phyloP scores from a whole-genome alignment of 352 stramenopile genomes.

The Phytophthora sp. region DNA sequence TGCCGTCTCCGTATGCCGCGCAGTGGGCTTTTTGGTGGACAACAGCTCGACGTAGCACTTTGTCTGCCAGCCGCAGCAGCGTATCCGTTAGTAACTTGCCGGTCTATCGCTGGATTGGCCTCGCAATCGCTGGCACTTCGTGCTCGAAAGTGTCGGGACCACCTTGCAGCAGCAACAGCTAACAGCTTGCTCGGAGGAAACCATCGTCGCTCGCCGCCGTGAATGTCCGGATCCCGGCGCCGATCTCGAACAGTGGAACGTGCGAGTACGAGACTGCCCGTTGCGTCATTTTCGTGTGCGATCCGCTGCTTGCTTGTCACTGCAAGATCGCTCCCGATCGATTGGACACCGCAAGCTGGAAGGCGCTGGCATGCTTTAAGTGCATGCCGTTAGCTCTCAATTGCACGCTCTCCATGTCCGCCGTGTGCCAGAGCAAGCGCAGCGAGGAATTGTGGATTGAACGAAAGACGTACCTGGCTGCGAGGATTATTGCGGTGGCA shows the following conservation, averaged over 20 bases:
- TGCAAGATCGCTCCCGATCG: too few relatives aligned
- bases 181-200: slow-evolving; percentile 30
- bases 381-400: not conserved
- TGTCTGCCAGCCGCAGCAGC: slow-evolving; percentile 18
- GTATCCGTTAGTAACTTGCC: slow-evolving; percentile 34
- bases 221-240: slow-evolving; percentile 8
- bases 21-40: slow-evolving; percentile 15
- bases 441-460: not conserved
- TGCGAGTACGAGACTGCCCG: not conserved
- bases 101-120: not conserved
- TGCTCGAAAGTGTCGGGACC: slow-evolving; percentile 4
- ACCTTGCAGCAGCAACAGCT: not conserved
- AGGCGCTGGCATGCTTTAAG: slow-evolving; percentile 2
- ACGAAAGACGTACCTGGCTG: too few relatives aligned
- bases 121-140: not conserved
- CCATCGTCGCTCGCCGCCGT: slow-evolving; percentile 12
- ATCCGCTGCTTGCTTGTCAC: too few relatives aligned
- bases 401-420: not conserved
- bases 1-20: slow-evolving; percentile 1
- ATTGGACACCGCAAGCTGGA: slow-evolving; percentile 13
- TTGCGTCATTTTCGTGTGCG: slow-evolving; percentile 5
- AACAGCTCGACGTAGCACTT: slow-evolving; percentile 17
- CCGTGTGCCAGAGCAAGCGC: not conserved
- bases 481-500: not conserved
- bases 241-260: slow-evolving; percentile 23